Evolutionary conservation across 331 rosid species (phyloP).

Genomic region (Acacia concinna): DNA sequence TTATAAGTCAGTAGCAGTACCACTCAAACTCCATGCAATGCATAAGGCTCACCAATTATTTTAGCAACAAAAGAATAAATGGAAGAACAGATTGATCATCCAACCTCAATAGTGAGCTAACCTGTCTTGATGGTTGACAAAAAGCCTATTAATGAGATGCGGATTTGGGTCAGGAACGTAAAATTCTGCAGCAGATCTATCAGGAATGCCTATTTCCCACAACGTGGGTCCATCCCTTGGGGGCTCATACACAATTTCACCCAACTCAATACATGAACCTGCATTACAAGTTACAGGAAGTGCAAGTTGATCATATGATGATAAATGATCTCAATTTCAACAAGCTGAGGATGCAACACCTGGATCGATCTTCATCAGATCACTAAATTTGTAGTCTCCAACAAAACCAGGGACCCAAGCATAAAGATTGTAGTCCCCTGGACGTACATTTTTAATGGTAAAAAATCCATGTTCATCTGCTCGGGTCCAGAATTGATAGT

Average conservation of each 20-base stretch:
- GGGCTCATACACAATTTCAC: slow-evolving; percentile 64
- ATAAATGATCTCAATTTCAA: slow-evolving; percentile 23
- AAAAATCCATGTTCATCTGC: slow-evolving; percentile 70
- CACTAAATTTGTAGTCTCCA: slow-evolving; percentile 61
- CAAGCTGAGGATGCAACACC: slow-evolving; percentile 43
- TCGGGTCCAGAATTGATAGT: slow-evolving; percentile 81
- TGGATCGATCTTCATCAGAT: slow-evolving; percentile 50
- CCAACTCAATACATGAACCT: slow-evolving; percentile 66
- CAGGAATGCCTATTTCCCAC: slow-evolving; percentile 93
- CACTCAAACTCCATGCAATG: background rate
- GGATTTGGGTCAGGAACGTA: slow-evolving; percentile 78
- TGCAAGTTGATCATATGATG: slow-evolving; percentile 8
- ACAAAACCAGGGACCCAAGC: slow-evolving; percentile 86
- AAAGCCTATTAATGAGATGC: slow-evolving; percentile 53
- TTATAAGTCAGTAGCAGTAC: background rate
- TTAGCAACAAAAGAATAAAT: background rate
- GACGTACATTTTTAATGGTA: slow-evolving; percentile 44
- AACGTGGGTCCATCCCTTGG: slow-evolving; percentile 82
- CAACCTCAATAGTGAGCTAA: slow-evolving; percentile 27
- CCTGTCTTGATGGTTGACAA: slow-evolving; percentile 80
- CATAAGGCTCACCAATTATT: background rate
- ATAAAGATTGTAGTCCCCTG: slow-evolving; percentile 72
- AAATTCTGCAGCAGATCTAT: slow-evolving; percentile 80
- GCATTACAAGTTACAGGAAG: slow-evolving; percentile 29
- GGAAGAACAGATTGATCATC: background rate